Base-by-base conservation (phyloP, 2,329 filamentous ascomycete genomes). In the Epichloe amarillans region DNA sequence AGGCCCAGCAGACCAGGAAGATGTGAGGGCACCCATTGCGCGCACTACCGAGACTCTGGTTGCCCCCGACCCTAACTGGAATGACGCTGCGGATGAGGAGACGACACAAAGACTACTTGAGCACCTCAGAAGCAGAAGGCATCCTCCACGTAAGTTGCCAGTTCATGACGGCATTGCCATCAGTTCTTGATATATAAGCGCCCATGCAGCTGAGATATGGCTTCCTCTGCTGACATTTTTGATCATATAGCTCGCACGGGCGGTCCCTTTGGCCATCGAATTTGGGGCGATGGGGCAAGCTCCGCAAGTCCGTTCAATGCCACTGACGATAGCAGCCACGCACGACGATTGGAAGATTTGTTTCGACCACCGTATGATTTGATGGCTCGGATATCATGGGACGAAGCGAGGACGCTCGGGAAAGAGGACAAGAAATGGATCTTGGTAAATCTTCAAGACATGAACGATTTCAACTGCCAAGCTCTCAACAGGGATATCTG, bases 391-490 rank as follows among this genome's bases (percentile, higher is more conserved):
- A 67, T 88, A 35, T 72, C 80, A n/a, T 95, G 88, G 83, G 88
- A 95, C 56, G 77, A 84, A 52, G 93, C 88, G 14, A 81, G 93
- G 50, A 80, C 90, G 15, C 76, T 89, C 59, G 93, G 91, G 53
- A 95, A 93, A 64, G 86, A 89, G 44, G 77, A 83, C 30, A 83
- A 88, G 72, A 96, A 95, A 66, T 98, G 93, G 93, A 79, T 98
- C 46, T 69, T 98, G 58, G 88, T 96, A 55, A 97, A 98, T 64
- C 82, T 98, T 15, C 93, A 98, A 67, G 90, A 98, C 63, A 81
- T 87, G 57, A 86, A 86, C 37, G 83, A 95, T 61, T 98, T 98
- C 66, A 86, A 93, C 66, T 98, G 93, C 66, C 93, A 98, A 65
- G 79, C 87, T 3, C 73, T 98, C 17, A 98, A 98, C 64, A 80